Evolutionary conservation across 306 rosid genomes (phyloP).

Genomic region (Adenanthera pavonina): DNA sequence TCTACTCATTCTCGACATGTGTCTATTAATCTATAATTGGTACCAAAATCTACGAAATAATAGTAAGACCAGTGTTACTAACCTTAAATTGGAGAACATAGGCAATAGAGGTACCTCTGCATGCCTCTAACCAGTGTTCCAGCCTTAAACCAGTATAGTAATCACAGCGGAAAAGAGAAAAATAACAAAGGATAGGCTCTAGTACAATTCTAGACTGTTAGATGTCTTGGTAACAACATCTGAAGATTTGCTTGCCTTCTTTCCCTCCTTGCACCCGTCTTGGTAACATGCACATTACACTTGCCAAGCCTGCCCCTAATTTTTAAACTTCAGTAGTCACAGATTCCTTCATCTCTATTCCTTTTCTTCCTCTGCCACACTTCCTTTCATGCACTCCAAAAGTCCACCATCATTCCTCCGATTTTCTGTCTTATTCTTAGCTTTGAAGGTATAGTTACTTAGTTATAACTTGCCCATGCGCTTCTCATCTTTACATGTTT

Average conservation of each 20-base stretch:
- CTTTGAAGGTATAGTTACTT: neutral
- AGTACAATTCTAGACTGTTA: neutral
- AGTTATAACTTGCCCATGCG: neutral
- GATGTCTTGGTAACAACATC: neutral
- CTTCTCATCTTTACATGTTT: neutral
- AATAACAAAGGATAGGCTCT: neutral
- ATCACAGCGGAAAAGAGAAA: neutral
- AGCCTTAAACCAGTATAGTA: neutral
- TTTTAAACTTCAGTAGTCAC: neutral
- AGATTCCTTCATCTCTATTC: neutral
- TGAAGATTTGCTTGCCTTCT: neutral
- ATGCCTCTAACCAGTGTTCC: neutral
- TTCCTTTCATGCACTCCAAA: neutral
- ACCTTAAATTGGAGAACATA: neutral
- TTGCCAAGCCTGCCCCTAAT: neutral
- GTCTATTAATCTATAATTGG: constrained; percentile 1
- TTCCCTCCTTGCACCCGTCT: neutral
- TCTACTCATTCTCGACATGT: constrained; percentile 13
- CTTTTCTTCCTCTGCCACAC: neutral
- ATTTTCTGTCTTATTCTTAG: neutral
- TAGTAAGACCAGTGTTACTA: neutral
- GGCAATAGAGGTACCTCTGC: neutral
- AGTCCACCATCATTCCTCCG: neutral
- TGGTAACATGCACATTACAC: neutral
- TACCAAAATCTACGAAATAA: neutral